A percentile compares a stretch with the other conserved stretches of the same genome.
Evolutionary conservation across 2,329 filamentous ascomycete species (phyloP).

Genomic region (Simplicillium sp.): DNA sequence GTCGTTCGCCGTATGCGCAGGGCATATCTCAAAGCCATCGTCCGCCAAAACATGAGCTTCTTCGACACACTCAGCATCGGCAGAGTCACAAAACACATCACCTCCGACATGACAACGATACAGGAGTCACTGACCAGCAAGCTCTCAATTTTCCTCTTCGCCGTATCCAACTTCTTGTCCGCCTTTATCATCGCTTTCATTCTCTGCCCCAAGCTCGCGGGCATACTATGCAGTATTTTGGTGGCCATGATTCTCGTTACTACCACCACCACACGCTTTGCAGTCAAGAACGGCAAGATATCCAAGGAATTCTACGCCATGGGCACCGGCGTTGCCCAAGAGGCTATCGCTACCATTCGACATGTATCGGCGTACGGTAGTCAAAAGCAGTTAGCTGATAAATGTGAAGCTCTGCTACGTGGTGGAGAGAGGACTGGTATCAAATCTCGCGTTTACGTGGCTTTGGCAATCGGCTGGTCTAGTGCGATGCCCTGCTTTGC

Average conservation of each 20-base stretch:
- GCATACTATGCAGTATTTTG: constrained; percentile 23
- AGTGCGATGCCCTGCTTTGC: no score
- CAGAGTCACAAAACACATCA: constrained; percentile 28
- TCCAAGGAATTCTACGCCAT: constrained; percentile 23
- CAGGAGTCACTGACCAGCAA: constrained; percentile 22
- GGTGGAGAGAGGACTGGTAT: constrained; percentile 27
- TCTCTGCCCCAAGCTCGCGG: constrained; percentile 32
- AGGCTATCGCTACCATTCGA: constrained; percentile 24
- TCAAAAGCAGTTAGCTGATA: constrained; percentile 23
- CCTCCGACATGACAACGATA: constrained; percentile 10
- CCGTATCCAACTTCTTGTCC: constrained; percentile 24
- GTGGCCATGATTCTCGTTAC: constrained; percentile 21
- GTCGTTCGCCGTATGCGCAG: constrained; percentile 35
- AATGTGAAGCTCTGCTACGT: constrained; percentile 26
- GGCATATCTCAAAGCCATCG: constrained; percentile 18
- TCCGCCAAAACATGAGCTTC: constrained; percentile 40
- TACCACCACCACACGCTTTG: constrained; percentile 13
- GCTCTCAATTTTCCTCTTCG: constrained; percentile 28
- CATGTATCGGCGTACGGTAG: constrained; percentile 34
- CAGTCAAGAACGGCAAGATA: constrained; percentile 22
- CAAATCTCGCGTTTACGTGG: constrained; percentile 21
- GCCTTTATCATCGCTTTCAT: constrained; percentile 28
- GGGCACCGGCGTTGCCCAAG: constrained; percentile 24
- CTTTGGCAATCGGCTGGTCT: no score
- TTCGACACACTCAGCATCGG: constrained; percentile 40